These are phyloP conservation scores for Eremomyces bilateralis DNA, from an alignment of 495 filamentous ascomycete genomes.

Conservation along the genomic window DNA sequence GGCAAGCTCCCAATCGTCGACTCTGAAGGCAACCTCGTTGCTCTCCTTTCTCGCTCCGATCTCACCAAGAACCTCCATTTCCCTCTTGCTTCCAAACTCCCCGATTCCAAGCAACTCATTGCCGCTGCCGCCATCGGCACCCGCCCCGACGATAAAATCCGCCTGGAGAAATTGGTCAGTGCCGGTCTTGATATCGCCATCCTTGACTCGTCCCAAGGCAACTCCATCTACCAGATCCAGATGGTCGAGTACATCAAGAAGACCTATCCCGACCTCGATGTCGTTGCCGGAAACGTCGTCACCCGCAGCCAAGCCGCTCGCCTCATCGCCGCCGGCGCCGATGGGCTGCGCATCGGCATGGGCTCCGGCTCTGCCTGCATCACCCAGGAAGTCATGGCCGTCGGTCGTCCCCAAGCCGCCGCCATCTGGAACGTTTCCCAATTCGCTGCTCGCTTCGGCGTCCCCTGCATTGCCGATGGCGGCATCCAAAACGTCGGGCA, in stretches of 20 bases:
- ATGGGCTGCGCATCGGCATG: constrained; percentile 97
- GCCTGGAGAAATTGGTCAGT: constrained; percentile 74
- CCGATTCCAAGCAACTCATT: constrained; percentile 93
- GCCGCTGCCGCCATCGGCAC: constrained; percentile 91
- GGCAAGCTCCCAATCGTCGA: constrained; percentile 97
- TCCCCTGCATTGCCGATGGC: constrained; percentile 94
- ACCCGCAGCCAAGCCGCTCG: constrained; percentile 82
- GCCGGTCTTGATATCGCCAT: constrained; percentile 91
- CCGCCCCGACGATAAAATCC: constrained; percentile 68
- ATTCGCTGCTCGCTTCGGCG: constrained; percentile 83
- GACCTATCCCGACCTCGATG: constrained; percentile 65
- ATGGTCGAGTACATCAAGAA: constrained; percentile 94
- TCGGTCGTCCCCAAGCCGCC: constrained; percentile 84
- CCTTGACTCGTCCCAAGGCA: constrained; percentile 89
- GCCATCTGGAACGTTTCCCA: constrained; percentile 70
- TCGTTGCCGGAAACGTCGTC: constrained; percentile 96
- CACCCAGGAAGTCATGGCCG: constrained; percentile 98
- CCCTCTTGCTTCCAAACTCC: constrained; percentile 88
- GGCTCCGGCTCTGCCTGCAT: constrained; percentile 95
- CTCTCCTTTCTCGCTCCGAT: constrained; percentile 89
- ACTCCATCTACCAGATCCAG: constrained; percentile 87
- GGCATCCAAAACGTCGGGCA: constrained; percentile 97
- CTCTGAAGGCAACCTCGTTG: constrained; percentile 62
- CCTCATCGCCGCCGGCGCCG: constrained; percentile 82
- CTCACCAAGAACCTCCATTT: constrained; percentile 98